phyloP scores from a whole-genome alignment of 352 stramenopile genomes.

The Globisporangium solare region DNA sequence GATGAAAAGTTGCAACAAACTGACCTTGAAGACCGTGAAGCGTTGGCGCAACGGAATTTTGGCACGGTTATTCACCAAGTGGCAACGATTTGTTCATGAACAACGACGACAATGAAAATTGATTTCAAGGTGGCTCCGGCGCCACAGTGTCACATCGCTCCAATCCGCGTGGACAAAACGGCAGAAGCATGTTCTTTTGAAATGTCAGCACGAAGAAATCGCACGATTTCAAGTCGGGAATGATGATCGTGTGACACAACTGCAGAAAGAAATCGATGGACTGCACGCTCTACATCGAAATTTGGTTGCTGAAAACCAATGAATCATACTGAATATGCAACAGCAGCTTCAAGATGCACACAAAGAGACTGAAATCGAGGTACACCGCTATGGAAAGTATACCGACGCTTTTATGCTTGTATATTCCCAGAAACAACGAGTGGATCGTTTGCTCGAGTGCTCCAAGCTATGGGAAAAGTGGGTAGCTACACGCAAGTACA shows the following conservation, averaged over 20 bases:
- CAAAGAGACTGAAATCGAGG: neutral
- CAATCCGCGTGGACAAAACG: slow-evolving; percentile 10
- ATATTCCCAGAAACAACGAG: neutral
- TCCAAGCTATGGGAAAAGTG: neutral
- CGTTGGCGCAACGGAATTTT: slow-evolving; percentile 22
- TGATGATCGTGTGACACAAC: neutral
- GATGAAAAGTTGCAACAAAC: neutral
- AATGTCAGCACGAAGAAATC: slow-evolving; percentile 4
- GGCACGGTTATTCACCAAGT: slow-evolving; percentile 16
- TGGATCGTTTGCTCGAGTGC: neutral
- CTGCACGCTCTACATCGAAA: neutral
- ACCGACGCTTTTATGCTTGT: neutral
- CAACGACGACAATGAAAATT: slow-evolving; percentile 23
- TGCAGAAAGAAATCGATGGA: slow-evolving; percentile 5
- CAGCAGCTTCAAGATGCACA: neutral
- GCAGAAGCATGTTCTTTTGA: slow-evolving; percentile 2
- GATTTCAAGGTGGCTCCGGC: slow-evolving; percentile 15
- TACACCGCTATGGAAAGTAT: neutral
- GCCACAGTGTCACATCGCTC: neutral
- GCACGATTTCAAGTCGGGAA: neutral
- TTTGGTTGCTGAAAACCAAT: neutral
- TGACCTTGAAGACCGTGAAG: slow-evolving; percentile 18
- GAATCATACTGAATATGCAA: neutral
- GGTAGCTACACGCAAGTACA: neutral
- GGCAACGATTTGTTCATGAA: slow-evolving; percentile 16